A percentile compares a stretch with the other conserved stretches of the same genome.
Evolutionary conservation across 1,139 yeast species (phyloP).

Genomic region (Hansenula anomala): DNA sequence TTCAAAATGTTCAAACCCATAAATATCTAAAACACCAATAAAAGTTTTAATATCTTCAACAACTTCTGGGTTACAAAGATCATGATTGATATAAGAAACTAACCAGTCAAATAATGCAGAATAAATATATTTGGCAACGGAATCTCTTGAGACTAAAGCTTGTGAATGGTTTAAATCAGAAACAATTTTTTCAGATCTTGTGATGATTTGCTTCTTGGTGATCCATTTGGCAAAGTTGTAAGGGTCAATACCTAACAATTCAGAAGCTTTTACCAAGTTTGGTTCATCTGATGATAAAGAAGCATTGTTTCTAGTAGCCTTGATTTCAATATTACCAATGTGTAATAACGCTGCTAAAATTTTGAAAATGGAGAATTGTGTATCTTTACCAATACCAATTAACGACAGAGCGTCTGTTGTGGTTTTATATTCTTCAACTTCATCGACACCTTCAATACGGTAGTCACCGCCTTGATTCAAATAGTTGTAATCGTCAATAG

Average conservation of each 20-base stretch:
- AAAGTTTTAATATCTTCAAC: conserved; percentile 58
- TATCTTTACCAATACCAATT: conserved; percentile 63
- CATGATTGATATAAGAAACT: conserved; percentile 75
- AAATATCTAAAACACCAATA: conserved; percentile 96
- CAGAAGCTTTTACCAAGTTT: conserved; percentile 75
- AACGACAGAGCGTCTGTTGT: conserved; percentile 74
- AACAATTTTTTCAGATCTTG: conserved; percentile 89
- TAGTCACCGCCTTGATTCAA: conserved; percentile 84
- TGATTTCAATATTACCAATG: conserved; percentile 87
- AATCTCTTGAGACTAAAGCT: conserved; percentile 90
- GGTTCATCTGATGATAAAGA: conserved; percentile 83
- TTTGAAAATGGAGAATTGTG: conserved; percentile 68
- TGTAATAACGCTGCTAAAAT: conserved; percentile 87
- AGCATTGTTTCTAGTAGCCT: conserved; percentile 84
- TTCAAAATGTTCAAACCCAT: conserved; percentile 95
- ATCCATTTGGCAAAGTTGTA: conserved; percentile 82
- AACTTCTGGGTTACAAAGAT: conserved; percentile 73
- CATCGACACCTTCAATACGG: conserved; percentile 74
- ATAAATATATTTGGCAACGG: conserved; percentile 91
- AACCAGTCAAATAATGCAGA: conserved; percentile 95
- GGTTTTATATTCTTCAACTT: conserved; percentile 64
- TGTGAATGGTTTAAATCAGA: conserved; percentile 81
- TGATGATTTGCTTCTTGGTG: conserved; percentile 84
- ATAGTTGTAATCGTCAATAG: conserved; percentile 69
- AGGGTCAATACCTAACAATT: conserved; percentile 79